Evolutionary conservation across 257 asterid species (phyloP), one percentile per base, ranked within the genome.

Genomic region (Fraxinus americana): DNA sequence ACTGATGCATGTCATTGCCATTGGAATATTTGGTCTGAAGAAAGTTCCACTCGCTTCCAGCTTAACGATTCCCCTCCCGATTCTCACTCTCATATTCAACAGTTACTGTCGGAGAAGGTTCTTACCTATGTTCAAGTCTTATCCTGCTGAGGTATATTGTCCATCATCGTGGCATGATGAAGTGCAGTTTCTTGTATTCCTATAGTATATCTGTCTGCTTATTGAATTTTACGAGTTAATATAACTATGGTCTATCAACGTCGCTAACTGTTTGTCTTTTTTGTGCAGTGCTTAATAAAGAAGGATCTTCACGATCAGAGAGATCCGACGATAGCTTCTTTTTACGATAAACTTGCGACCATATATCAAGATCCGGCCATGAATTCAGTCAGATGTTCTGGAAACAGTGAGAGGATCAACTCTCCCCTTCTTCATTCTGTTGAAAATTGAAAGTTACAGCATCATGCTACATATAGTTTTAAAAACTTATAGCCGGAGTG

Each of bases 1-100:
- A 76, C 82, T 96, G 82, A 96, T 96, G 99, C 99, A 96, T 77
- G 74, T 96, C 36, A 90, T 93, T 73, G 97, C 99, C 67, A 78
- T 96, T 80, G 99, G 99, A 80, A 89, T 96, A 83, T 96, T 96
- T 74, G 97, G 98, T 80, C 76, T 91, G 85, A 96, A 93, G 95
- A 87, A 89, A 68, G 83, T 92, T 77, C 93, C 97, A 7, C 27
- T 92, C 21, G 99, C 98, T 76, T 92, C 99, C 74, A 92, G 91
- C 90, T 81, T 88, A 75, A 86, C 84, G 13, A 75, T 88, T 76
- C 99, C 99, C 77, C 99, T 96, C 83, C 99, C 99, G 3, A 83
- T 93, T 77, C 90, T 96, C 79, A 93, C 99, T 57, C 90, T 96
- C 83, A 73, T 96, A 78, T 96, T 96, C 91, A 86, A 93, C 80